Conservation (phyloP, 352 stramenopile species). For the Globisporangium echinulatum region DNA sequence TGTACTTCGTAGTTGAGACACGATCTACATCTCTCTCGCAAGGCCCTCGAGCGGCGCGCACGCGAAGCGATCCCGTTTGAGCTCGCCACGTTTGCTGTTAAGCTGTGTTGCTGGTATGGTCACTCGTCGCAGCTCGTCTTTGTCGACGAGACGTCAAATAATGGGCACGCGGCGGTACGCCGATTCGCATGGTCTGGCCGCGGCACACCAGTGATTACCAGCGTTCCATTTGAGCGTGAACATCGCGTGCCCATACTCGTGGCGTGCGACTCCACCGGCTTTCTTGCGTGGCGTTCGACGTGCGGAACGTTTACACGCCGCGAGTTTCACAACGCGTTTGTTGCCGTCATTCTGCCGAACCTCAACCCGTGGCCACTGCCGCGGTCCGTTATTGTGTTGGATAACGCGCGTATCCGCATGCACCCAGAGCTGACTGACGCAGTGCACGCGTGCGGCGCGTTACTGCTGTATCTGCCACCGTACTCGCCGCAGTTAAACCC, state of each 20-base stretch:
- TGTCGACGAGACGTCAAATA: neutral
- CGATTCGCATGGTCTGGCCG: too few species aligned
- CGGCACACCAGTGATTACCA: too few species aligned
- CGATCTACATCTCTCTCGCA: neutral
- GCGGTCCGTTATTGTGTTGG: neutral
- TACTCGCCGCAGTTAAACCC: neutral
- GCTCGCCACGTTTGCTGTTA: neutral
- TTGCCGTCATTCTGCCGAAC: neutral
- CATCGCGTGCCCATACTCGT: too few species aligned
- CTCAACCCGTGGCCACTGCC: neutral
- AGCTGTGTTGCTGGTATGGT: neutral
- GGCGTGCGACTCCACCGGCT: too few species aligned
- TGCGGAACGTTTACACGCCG: neutral
- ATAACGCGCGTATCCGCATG: neutral
- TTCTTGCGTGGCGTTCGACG: neutral
- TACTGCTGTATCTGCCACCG: slow-evolving; percentile 19
- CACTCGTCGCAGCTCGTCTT: neutral
- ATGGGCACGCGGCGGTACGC: too few species aligned
- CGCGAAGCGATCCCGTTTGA: neutral
- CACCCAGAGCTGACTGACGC: slow-evolving; percentile 16
- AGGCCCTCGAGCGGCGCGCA: neutral
- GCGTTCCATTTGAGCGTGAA: too few species aligned
- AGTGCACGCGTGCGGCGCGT: slow-evolving; percentile 31
- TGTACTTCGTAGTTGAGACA: neutral
- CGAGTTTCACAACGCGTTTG: neutral